These are phyloP conservation scores for Lophiotrema nucula DNA, from an alignment of 495 filamentous ascomycete genomes.

Conservation along the genomic window DNA sequence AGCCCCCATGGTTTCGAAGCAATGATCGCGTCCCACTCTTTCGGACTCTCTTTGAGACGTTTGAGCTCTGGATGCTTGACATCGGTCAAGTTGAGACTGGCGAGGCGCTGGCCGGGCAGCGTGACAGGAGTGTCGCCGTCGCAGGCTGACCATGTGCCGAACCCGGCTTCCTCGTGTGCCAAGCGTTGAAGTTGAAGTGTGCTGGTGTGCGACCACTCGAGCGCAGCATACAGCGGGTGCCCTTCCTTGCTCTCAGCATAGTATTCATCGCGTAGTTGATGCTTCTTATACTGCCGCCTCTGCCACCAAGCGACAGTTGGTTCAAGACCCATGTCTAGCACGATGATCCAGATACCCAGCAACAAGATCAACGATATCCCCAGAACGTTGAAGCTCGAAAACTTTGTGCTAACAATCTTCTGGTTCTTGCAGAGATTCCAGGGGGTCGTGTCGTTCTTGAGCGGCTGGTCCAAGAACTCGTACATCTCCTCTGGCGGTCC, in stretches of 20 bases:
- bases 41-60: not conserved
- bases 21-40: not conserved
- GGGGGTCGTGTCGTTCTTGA: not conserved
- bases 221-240: conserved; percentile 4
- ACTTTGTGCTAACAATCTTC: conserved; percentile 18
- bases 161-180: conserved; percentile 18
- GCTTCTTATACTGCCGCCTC: not conserved
- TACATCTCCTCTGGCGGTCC: not conserved
- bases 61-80: conserved; percentile 1
- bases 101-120: not conserved
- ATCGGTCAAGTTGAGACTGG: not conserved
- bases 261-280: not conserved
- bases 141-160: not conserved
- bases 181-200: conserved; percentile 26
- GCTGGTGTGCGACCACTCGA: conserved; percentile 10
- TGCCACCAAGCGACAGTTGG: conserved; percentile 7
- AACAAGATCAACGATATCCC: conserved; percentile 17
- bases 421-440: conserved; percentile 18
- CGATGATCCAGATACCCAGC: conserved; percentile 17
- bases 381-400: conserved; percentile 20
- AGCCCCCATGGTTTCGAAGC: not conserved
- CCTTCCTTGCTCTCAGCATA: not conserved
- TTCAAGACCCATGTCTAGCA: conserved; percentile 4
- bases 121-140: conserved; percentile 7
- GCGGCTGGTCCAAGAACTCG: not conserved